These are phyloP conservation scores for Linanthus parryae DNA, from an alignment of 148 eudicot genomes.

Conservation along the genomic window DNA sequence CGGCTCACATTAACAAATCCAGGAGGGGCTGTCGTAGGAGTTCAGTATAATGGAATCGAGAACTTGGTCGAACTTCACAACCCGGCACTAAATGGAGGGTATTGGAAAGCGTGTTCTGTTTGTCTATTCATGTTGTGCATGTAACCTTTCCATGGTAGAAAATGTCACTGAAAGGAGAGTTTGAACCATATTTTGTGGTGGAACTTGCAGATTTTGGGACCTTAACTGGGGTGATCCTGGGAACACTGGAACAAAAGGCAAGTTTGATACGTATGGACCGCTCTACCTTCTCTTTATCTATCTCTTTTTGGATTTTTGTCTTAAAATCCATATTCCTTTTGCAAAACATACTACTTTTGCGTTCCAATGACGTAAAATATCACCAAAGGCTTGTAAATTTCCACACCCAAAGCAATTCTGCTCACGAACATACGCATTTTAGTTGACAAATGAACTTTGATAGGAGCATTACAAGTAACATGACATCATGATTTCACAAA, in stretches of 20 bases:
- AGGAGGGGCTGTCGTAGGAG: conserved; percentile 13
- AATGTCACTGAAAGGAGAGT: conserved; percentile 1
- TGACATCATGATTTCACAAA: too few species aligned
- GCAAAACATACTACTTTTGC: too few species aligned
- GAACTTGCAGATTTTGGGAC: conserved; percentile 67
- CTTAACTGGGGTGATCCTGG: conserved; percentile 72
- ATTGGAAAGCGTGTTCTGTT: not conserved
- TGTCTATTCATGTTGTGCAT: not conserved
- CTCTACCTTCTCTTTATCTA: not conserved
- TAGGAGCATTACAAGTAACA: too few species aligned
- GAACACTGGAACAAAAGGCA: conserved; percentile 55
- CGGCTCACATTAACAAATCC: conserved; percentile 18
- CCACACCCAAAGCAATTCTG: too few species aligned
- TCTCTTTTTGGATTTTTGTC: not conserved
- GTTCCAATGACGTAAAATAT: too few species aligned
- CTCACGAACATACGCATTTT: too few species aligned
- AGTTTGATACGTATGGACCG: conserved; percentile 50
- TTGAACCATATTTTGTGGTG: not conserved
- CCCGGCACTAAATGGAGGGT: conserved; percentile 59
- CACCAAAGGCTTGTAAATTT: too few species aligned
- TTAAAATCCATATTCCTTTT: not conserved
- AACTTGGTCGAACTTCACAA: conserved; percentile 43
- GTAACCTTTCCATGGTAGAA: not conserved
- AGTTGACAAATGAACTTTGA: too few species aligned
- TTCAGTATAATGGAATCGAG: conserved; percentile 10